Conservation (phyloP, 495 filamentous ascomycete genomes). For the Podospora fimiseda region DNA sequence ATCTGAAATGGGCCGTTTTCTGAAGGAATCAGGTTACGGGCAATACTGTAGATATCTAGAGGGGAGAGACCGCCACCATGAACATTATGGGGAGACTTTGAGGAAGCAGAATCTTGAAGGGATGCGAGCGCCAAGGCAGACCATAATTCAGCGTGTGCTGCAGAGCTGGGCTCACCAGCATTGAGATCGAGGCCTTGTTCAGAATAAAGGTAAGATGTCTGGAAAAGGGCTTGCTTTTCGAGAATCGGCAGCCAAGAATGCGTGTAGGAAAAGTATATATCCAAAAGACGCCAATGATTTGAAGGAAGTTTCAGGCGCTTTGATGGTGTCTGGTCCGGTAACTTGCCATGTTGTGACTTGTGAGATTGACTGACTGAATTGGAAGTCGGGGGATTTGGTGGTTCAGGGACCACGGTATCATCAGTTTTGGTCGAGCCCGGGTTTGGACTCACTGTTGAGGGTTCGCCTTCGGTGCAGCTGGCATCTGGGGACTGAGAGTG, state of each 20-base stretch:
- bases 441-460: slow-evolving; percentile 9
- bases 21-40: slow-evolving; percentile 53
- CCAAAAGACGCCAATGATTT: slow-evolving; percentile 58
- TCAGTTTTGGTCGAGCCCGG: neutral
- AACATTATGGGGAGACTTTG: slow-evolving; percentile 5
- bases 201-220: slow-evolving; percentile 39
- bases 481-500: slow-evolving; percentile 27
- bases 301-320: slow-evolving; percentile 44
- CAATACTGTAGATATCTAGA: slow-evolving; percentile 48
- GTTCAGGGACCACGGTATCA: neutral
- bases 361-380: neutral
- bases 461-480: slow-evolving; percentile 25
- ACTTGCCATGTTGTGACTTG: neutral
- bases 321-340: slow-evolving; percentile 9
- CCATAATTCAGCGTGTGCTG: slow-evolving; percentile 60
- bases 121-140: slow-evolving; percentile 52
- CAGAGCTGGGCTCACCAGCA: slow-evolving; percentile 34
- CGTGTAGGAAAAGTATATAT: slow-evolving; percentile 67
- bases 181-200: slow-evolving; percentile 23
- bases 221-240: slow-evolving; percentile 59
- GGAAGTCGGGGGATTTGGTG: neutral
- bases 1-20: slow-evolving; percentile 52
- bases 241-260: slow-evolving; percentile 68
- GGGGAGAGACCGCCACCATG: slow-evolving; percentile 6
- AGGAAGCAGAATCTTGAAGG: slow-evolving; percentile 39